phyloP scores from a whole-genome alignment of 2,329 filamentous ascomycete genomes.

The Beauveria pseudobassiana region DNA sequence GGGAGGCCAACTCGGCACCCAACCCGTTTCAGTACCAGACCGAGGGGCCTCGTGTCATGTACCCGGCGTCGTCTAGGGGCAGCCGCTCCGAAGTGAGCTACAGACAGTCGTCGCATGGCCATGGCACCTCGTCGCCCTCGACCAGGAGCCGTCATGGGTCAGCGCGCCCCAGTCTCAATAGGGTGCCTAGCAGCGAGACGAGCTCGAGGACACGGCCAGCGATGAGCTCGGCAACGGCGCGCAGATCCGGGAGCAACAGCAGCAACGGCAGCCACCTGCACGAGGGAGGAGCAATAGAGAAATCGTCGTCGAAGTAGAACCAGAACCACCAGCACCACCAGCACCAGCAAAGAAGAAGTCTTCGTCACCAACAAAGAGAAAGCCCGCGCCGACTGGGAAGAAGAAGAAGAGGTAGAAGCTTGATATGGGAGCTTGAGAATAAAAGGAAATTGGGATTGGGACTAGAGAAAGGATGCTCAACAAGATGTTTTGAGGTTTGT shows the following conservation, averaged over 20 bases:
- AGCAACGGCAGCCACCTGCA: slow-evolving; percentile 8
- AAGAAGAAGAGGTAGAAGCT: slow-evolving; percentile 24
- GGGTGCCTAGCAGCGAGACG: slow-evolving; percentile 25
- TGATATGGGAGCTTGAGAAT: slow-evolving; percentile 15
- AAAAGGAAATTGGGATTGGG: neutral
- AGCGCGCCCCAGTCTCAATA: slow-evolving; percentile 22
- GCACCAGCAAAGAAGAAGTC: slow-evolving; percentile 31
- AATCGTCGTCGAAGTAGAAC: slow-evolving; percentile 32
- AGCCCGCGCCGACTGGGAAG: slow-evolving; percentile 22
- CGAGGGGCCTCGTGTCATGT: slow-evolving; percentile 32
- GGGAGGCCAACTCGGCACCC: slow-evolving; percentile 16
- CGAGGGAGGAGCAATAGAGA: slow-evolving; percentile 25
- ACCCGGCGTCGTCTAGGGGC: slow-evolving; percentile 28
- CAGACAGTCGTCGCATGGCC: slow-evolving; percentile 16
- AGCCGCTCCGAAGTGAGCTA: slow-evolving; percentile 25
- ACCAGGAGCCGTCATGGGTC: slow-evolving; percentile 26
- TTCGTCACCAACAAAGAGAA: slow-evolving; percentile 35
- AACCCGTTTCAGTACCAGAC: slow-evolving; percentile 50
- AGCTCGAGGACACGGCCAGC: slow-evolving; percentile 28
- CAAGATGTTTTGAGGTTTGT: neutral
- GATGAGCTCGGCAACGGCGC: slow-evolving; percentile 30
- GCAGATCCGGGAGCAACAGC: slow-evolving; percentile 19
- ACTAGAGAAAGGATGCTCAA: neutral
- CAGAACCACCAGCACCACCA: slow-evolving; percentile 24
- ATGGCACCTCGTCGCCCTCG: slow-evolving; percentile 18